Percentiles rank a stretch among this genome's conserved stretches.
phyloP scores from a whole-genome alignment of 129 eudicot genomes.

The Pittosporum tobira region DNA sequence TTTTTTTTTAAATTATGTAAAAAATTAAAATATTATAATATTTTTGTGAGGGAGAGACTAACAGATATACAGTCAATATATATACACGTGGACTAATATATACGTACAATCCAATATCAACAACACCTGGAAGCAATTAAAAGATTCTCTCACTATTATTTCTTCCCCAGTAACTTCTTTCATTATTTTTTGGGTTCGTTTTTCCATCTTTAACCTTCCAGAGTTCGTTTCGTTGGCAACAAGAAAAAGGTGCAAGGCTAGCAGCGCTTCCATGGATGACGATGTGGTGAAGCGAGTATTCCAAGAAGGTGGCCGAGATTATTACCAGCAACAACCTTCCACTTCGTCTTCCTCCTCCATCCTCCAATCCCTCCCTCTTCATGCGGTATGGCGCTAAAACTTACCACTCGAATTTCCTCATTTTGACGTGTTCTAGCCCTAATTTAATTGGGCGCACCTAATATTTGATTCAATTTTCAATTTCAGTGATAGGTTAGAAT shows the following conservation, averaged over 20 bases:
- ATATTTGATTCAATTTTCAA: neutral
- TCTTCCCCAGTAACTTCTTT: no score
- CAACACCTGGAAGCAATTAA: constrained; percentile 3
- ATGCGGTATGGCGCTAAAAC: constrained; percentile 49
- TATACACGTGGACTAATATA: no score
- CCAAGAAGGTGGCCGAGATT: constrained; percentile 96
- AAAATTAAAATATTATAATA: no score
- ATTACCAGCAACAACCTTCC: constrained; percentile 70
- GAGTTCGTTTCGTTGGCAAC: constrained; percentile 3
- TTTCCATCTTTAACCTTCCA: neutral
- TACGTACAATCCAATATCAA: no score
- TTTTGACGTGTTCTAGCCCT: neutral
- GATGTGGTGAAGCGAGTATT: constrained; percentile 76
- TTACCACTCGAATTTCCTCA: neutral
- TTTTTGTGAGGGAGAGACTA: no score
- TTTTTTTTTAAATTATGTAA: no score
- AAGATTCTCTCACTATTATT: neutral
- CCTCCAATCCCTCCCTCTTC: constrained; percentile 94
- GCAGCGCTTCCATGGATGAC: constrained; percentile 53
- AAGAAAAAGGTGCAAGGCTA: neutral
- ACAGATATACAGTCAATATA: no score
- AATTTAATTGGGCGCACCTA: neutral
- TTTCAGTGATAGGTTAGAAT: neutral
- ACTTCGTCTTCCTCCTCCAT: constrained; percentile 88
- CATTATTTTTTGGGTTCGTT: no score